Conservation (phyloP, 2,329 filamentous ascomycete genomes). For the Monosporascus sp. region DNA sequence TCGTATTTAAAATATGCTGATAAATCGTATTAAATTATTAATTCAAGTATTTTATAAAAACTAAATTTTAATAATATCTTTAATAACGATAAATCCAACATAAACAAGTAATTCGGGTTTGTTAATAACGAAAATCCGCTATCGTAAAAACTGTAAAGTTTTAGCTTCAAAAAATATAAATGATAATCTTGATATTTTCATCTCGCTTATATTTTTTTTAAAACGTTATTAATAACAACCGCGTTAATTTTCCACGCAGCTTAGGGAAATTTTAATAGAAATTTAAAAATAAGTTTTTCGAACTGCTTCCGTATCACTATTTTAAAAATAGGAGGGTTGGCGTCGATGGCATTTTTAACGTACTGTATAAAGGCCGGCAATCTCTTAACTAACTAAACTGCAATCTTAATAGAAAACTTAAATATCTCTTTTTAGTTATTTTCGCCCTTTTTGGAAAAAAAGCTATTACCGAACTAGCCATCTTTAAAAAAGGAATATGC, state of each 20-base stretch:
- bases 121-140: conserved; percentile 37
- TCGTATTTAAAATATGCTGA: conserved; percentile 24
- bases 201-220: conserved; percentile 29
- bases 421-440: conserved; percentile 29
- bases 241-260: not conserved
- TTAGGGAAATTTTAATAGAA: conserved; percentile 15
- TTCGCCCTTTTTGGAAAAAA: conserved; percentile 40
- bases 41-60: conserved; percentile 30
- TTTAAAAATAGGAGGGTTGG: conserved; percentile 21
- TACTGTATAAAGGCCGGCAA: conserved; percentile 21
- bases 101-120: conserved; percentile 35
- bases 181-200: conserved; percentile 21
- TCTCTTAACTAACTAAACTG: conserved; percentile 22
- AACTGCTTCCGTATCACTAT: conserved; percentile 33
- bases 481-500: conserved; percentile 8
- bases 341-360: conserved; percentile 25
- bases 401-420: conserved; percentile 35
- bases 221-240: conserved; percentile 26
- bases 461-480: conserved; percentile 20
- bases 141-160: conserved; percentile 7
- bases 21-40: conserved; percentile 32
- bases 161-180: conserved; percentile 19
- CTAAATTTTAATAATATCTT: conserved; percentile 11
- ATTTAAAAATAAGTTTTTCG: conserved; percentile 32
- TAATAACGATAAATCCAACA: conserved; percentile 27